phyloP scores from a whole-genome alignment of 106 monocot species.

The Acorus calamus region DNA sequence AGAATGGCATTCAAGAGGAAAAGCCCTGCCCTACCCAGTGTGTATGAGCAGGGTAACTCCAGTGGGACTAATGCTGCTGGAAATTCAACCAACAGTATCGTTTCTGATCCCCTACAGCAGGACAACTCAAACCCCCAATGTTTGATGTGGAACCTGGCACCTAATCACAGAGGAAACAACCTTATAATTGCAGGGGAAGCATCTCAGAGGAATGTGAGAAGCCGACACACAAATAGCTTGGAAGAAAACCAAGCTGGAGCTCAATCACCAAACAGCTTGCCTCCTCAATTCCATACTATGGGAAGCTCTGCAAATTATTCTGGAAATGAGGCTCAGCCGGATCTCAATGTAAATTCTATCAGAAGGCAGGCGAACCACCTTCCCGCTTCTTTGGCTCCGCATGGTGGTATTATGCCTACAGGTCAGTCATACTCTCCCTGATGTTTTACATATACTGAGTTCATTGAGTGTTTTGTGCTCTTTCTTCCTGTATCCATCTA shows the following conservation, averaged over 20 bases:
- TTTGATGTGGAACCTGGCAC: conserved; percentile 3
- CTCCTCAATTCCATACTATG: conserved; percentile 12
- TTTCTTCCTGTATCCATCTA: background rate
- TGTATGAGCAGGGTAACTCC: conserved; percentile 6
- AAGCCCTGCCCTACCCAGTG: conserved; percentile 5
- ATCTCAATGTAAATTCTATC: too few species aligned
- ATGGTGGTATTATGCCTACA: conserved; percentile 9
- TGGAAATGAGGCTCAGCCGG: conserved; percentile 2
- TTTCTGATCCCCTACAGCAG: conserved; percentile 13
- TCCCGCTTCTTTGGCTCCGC: background rate
- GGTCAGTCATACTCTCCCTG: conserved; percentile 1
- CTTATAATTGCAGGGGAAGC: conserved; percentile 15
- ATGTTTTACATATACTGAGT: background rate
- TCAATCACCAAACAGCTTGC: conserved; percentile 10
- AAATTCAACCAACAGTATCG: conserved; percentile 29
- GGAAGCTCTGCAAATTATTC: conserved; percentile 1
- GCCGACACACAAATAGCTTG: conserved; percentile 17
- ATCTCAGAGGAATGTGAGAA: conserved; percentile 60
- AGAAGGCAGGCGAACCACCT: conserved; percentile 8
- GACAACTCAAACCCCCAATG: conserved; percentile 13
- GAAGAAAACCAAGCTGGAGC: conserved; percentile 11
- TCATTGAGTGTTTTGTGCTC: background rate
- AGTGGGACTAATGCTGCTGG: conserved; percentile 19
- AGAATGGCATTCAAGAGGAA: conserved; percentile 39
- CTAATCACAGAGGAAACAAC: conserved; percentile 8